Evolutionary conservation across 2,329 filamentous ascomycete genomes (phyloP).

Genomic region (Zymoseptoria pseudotritici): DNA sequence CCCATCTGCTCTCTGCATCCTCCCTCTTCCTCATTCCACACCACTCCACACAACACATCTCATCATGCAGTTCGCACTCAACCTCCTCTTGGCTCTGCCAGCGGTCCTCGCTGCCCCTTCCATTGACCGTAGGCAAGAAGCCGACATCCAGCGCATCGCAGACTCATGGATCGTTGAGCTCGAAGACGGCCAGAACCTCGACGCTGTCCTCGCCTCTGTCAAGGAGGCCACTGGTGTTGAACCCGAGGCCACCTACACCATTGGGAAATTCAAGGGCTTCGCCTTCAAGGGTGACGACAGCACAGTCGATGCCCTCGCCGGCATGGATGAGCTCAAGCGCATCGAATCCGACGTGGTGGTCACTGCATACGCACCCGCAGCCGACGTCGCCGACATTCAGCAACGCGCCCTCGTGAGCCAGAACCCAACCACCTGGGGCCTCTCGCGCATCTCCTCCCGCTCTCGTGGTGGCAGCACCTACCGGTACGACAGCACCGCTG

Average conservation of each 20-base stretch:
- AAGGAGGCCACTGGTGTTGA: slow-evolving; percentile 6
- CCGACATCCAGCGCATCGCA: slow-evolving; percentile 9
- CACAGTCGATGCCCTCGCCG: slow-evolving; percentile 26
- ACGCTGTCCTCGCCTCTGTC: slow-evolving; percentile 8
- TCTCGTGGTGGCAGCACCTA: slow-evolving; percentile 18
- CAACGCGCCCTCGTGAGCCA: slow-evolving; percentile 13
- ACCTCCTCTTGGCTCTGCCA: slow-evolving; percentile 16
- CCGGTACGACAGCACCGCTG: slow-evolving; percentile 15
- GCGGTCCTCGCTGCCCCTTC: slow-evolving; percentile 11
- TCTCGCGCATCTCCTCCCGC: slow-evolving; percentile 17
- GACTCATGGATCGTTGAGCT: slow-evolving; percentile 17
- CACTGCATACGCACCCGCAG: slow-evolving; percentile 22
- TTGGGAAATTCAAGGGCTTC: slow-evolving; percentile 33
- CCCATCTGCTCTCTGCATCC: background rate
- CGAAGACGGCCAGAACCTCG: slow-evolving; percentile 8
- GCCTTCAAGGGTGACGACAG: slow-evolving; percentile 30
- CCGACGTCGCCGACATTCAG: background rate
- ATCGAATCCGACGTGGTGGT: slow-evolving; percentile 35
- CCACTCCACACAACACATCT: background rate
- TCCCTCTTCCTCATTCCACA: background rate
- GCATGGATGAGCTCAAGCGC: slow-evolving; percentile 28
- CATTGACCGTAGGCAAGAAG: slow-evolving; percentile 14
- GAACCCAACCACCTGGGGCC: slow-evolving; percentile 16
- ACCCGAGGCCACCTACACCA: slow-evolving; percentile 27
- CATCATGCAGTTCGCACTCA: slow-evolving; percentile 15